Base-by-base conservation (phyloP, 805 yeast species). In the Barnettozyma siamensis region DNA sequence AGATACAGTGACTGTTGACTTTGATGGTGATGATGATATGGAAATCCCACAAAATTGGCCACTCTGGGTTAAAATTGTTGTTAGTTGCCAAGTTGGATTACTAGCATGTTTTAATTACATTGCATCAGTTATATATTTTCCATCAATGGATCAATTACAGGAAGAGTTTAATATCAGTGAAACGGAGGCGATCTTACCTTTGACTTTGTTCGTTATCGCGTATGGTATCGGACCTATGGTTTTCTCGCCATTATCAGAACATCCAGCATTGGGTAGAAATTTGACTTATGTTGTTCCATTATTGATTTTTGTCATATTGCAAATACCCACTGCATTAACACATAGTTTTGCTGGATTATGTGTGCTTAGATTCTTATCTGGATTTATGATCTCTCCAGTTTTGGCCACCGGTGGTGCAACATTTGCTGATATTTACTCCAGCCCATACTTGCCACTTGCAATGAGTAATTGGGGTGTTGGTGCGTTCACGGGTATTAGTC, bases 1-100 rank as follows among this genome's bases (percentile, higher is more conserved):
- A 13, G 38, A 39, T n/a, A 16, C 30, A 3, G 34, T 34, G 8
- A 20, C 20, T 19, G 42, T 39, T 2, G 31, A 30, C 3, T 39
- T 39, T 29, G 35, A 34, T n/a, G 31, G 33, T 17, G 31, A 20
- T 6, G 12, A 69, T 38, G 83, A 77, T 51, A 73, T 78, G 1
- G 78, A 72, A 43, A 60, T 73, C 48, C 86, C 87, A 1, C 52
- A 60, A 17, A 76, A 76, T 52, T 80, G 86, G 86, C 64, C 78
- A 0, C 21, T 53, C 0, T 35, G 44, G 27, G 63, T 67, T 38
- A 75, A 73, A 51, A 28, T 56, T 3, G 36, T 72, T 23, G 62
- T 73, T 31, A 54, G 69, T 5, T 7, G 55, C 2, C 64, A 68
- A 46, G 62, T 75, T 11, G 62, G 73, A 46, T 45, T 75, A n/a